Percentiles rank a stretch among this genome's conserved stretches.
Conservation (phyloP, 192 early-diverging fungal species). For the Rhizophagus clarus region DNA sequence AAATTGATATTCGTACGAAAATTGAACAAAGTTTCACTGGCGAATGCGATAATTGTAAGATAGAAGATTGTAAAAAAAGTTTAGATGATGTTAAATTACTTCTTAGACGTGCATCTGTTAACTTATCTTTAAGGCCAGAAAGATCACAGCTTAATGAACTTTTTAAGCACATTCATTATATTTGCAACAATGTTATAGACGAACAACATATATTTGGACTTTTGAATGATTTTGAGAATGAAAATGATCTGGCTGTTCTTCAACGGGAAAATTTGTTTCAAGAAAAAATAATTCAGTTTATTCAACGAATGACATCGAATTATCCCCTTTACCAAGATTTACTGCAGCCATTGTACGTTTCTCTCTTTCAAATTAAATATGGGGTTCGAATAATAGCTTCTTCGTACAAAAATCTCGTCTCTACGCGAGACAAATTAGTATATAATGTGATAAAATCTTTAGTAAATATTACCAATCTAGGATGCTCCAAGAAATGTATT, state of each 20-base stretch:
- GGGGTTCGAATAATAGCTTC: conserved; percentile 64
- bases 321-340: conserved; percentile 80
- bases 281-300: conserved; percentile 64
- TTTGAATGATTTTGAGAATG: conserved; percentile 46
- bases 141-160: conserved; percentile 66
- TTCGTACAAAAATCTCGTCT: conserved; percentile 5
- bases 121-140: conserved; percentile 66
- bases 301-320: conserved; percentile 62
- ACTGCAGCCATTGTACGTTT: conserved; percentile 66
- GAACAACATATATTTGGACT: conserved; percentile 45
- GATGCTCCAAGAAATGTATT: conserved; percentile 40
- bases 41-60: conserved; percentile 45
- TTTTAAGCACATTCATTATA: conserved; percentile 60
- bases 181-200: conserved; percentile 58
- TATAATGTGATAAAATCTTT: conserved; percentile 15
- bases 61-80: conserved; percentile 36
- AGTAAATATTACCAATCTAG: conserved; percentile 41
- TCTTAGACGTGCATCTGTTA: conserved; percentile 36
- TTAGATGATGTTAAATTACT: conserved; percentile 44
- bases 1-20: conserved; percentile 57
- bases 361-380: conserved; percentile 74
- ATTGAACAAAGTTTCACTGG: conserved; percentile 70
- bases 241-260: conserved; percentile 43
- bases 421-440: neutral
- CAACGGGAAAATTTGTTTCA: conserved; percentile 70